Percentiles rank a stretch among this genome's conserved stretches.
Evolutionary conservation across 805 yeast species (phyloP).

Genomic region (Yarrowia hollandica): DNA sequence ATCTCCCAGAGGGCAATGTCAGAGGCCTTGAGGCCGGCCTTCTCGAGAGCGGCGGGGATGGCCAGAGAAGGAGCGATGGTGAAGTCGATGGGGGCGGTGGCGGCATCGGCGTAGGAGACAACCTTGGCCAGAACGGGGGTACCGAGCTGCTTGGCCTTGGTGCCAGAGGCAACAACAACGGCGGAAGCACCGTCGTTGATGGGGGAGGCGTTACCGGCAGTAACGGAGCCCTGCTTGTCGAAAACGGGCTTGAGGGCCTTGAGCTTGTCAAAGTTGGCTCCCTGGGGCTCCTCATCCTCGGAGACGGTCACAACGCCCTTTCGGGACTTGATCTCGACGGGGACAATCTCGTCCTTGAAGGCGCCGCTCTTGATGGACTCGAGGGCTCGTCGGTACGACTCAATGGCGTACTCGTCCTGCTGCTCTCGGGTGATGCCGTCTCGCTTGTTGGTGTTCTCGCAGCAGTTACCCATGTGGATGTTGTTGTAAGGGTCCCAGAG

Average conservation of each 20-base stretch:
- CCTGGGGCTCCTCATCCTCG: conserved; percentile 74
- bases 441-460: conserved; percentile 89
- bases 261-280: conserved; percentile 69
- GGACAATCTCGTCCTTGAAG: conserved; percentile 75
- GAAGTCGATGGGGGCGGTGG: conserved; percentile 86
- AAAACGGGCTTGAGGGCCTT: conserved; percentile 83
- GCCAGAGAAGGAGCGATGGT: conserved; percentile 94
- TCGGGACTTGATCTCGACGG: conserved; percentile 66
- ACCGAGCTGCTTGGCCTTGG: conserved; percentile 71
- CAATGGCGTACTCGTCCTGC: conserved; percentile 82
- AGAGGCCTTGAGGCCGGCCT: conserved; percentile 62
- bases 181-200: conserved; percentile 97
- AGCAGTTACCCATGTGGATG: conserved; percentile 90
- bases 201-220: conserved; percentile 93
- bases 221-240: conserved; percentile 90
- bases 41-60: conserved; percentile 86
- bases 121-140: conserved; percentile 73
- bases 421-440: conserved; percentile 72
- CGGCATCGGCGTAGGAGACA: conserved; percentile 94
- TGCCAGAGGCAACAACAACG: conserved; percentile 75
- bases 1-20: conserved; percentile 85
- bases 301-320: conserved; percentile 71
- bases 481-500: conserved; percentile 83
- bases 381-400: conserved; percentile 78
- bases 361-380: conserved; percentile 70